Base-by-base conservation (phyloP, 495 filamentous ascomycete genomes). In the Aspergillus steynii region DNA sequence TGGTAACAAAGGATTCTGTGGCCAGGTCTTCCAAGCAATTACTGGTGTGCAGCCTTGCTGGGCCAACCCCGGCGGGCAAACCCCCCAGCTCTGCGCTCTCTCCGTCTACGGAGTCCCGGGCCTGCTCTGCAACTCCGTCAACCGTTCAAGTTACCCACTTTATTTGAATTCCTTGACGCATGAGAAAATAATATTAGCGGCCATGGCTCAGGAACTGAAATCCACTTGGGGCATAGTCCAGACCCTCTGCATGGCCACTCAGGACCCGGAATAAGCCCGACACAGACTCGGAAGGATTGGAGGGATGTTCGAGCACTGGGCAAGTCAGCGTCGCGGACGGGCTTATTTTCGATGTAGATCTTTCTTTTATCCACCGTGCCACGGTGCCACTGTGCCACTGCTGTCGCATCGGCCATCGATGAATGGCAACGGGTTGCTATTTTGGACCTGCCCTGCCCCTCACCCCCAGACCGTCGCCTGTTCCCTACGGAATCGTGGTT, bases 201-300 rank as follows among this genome's bases (percentile, higher is more conserved):
- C 56, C 56, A 50, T 59, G 56, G 56, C 31, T 59, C 56, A 59
- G 56, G 56, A 59, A 59, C 56, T 59, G 12, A 48, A 50, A 52
- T 59, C 56, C 56, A 59, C 56, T 51, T 59, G 29, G 46, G 46
- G 47, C 29, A 29, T 37, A 50, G 56, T 28, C 56, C 42, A 59
- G 56, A 32, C 56, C 20, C 51, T 57, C 6, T 3, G 26, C 42
- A 29, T 20, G 29, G 29, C 29, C 12, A 56, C 54, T 29, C 15
- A 37, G 32, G 14, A 25, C 28, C 51, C 15, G 27, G 51, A 53
- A 34, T 29, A 29, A 53, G 15, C 51, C 51, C 51, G 51, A 29
- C 5, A 15, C 27, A 31, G 29, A 12, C 10, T 31, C 29, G 7
- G 27, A 31, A 31, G 51, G 48, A 50, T 50, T 26, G 37, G 37